Percentiles rank a stretch among this genome's conserved stretches.
These are phyloP conservation scores for Tuber borchii DNA, from an alignment of 495 filamentous ascomycete species.

Conservation along the genomic window DNA sequence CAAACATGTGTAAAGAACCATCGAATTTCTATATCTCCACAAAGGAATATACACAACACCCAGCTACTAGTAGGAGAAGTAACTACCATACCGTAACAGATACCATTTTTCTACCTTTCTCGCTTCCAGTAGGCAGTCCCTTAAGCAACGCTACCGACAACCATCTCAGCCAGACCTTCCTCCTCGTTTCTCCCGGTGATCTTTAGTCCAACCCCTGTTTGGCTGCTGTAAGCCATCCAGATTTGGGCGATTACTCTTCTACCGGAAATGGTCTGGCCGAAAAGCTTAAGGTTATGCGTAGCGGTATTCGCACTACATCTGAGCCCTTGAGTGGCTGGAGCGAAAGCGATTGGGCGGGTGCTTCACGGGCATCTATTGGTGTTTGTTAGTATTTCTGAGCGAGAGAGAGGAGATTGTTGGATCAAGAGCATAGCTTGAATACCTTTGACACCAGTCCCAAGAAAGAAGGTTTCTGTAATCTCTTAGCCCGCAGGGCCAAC, in stretches of 20 bases:
- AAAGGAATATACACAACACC: too few species aligned
- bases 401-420: conserved; percentile 2
- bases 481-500: conserved; percentile 82
- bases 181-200: conserved; percentile 85
- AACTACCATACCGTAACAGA: too few species aligned
- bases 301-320: conserved; percentile 75
- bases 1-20: background rate
- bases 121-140: background rate
- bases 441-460: conserved; percentile 76
- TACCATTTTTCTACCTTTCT: background rate
- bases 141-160: conserved; percentile 79
- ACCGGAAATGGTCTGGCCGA: conserved; percentile 88
- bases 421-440: conserved; percentile 67
- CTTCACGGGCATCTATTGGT: conserved; percentile 78
- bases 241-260: conserved; percentile 81
- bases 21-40: background rate
- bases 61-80: too few species aligned
- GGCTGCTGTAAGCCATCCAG: conserved; percentile 87
- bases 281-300: conserved; percentile 90
- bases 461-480: conserved; percentile 81
- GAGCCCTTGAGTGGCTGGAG: conserved; percentile 91
- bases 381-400: conserved; percentile 43
- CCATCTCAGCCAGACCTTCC: conserved; percentile 75
- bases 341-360: conserved; percentile 75
- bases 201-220: conserved; percentile 90